Evolutionary conservation across 371 early-diverging fungal species (phyloP).

Genomic region (Haplosporangium sp.): DNA sequence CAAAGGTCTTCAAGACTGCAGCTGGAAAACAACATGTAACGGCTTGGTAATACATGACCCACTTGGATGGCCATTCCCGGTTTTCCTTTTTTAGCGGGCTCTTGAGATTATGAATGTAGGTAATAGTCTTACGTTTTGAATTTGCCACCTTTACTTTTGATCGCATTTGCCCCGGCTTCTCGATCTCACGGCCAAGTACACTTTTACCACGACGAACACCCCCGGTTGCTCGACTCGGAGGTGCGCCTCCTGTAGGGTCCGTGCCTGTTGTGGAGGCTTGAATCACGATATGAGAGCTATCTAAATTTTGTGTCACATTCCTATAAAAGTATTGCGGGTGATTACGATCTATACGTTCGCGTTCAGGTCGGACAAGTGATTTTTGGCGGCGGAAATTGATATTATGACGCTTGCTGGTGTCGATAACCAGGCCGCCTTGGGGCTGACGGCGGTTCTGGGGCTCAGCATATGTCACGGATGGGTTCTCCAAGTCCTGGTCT

Average conservation of each 20-base stretch:
- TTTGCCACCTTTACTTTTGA: conserved; percentile 22
- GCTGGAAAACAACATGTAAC: conserved; percentile 69
- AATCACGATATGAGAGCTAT: conserved; percentile 45
- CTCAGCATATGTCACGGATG: conserved; percentile 21
- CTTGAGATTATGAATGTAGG: conserved; percentile 16
- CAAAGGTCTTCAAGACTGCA: conserved; percentile 48
- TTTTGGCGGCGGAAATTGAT: conserved; percentile 61
- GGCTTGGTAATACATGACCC: conserved; percentile 66
- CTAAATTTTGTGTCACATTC: conserved; percentile 59
- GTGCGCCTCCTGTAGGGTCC: conserved; percentile 31
- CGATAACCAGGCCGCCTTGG: conserved; percentile 34
- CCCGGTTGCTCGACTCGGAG: conserved; percentile 11
- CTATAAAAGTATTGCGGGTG: conserved; percentile 69
- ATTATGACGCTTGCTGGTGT: conserved; percentile 30
- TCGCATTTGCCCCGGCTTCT: conserved; percentile 50
- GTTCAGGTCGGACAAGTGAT: conserved; percentile 79
- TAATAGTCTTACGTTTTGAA: conserved; percentile 38
- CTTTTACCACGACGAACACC: conserved; percentile 52
- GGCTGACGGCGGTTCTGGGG: conserved; percentile 43
- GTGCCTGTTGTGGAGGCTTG: conserved; percentile 53
- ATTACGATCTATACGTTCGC: conserved; percentile 68
- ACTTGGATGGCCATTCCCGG: conserved; percentile 56
- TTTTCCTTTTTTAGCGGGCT: conserved; percentile 45
- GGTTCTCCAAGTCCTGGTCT: conserved; percentile 50
- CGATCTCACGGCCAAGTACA: conserved; percentile 53